Base-by-base conservation (phyloP, 148 eudicot species). In the Silene latifolia region DNA sequence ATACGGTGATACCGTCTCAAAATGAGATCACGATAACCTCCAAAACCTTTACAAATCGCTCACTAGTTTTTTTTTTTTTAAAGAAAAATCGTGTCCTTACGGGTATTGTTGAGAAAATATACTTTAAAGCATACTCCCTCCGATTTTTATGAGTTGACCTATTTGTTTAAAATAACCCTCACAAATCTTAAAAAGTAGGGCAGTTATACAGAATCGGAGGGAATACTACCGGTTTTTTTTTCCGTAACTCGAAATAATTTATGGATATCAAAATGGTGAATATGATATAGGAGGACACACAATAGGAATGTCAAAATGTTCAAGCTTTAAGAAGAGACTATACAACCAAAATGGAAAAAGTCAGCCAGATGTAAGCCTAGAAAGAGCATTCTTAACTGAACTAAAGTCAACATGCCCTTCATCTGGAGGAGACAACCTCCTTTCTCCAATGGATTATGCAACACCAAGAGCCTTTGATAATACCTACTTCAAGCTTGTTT, bases 241-340 rank as follows among this genome's bases (percentile, higher is more conserved):
- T 39, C 18, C 1, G 56, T 12, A 51, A 51, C 0, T 15, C 35
- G 18, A 65, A 65, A 17, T 42, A 39, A 67, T 18, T 39, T 18
- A 9, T n/a, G 1, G 53, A 67, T 67, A 2, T 39, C 2, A 42
- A 18, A 67, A 1, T 29, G 42, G 7, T 67, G 25, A 56, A 27
- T 69, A 6, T 60, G 4, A 21, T 70, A 39, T 83, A 91, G 98
- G 98, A 77, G 86, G 87, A 13, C 97, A 94, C 74, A 90, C 97
- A 1, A 90, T 94, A 10, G 98, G 98, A 70, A 77, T 88, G 86
- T 97, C 98, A 54, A 86, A 90, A 71, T 94, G 98, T 72, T 72
- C 74, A 65, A 83, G 90, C 72, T 91, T 94, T 85, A 91, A 85
- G 80, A 87, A 86, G 72, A 88, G 98, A 76, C 82, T 94, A 35